phyloP scores from a whole-genome alignment of 1,139 yeast species.

The Debaryomycetaceae sp. region DNA sequence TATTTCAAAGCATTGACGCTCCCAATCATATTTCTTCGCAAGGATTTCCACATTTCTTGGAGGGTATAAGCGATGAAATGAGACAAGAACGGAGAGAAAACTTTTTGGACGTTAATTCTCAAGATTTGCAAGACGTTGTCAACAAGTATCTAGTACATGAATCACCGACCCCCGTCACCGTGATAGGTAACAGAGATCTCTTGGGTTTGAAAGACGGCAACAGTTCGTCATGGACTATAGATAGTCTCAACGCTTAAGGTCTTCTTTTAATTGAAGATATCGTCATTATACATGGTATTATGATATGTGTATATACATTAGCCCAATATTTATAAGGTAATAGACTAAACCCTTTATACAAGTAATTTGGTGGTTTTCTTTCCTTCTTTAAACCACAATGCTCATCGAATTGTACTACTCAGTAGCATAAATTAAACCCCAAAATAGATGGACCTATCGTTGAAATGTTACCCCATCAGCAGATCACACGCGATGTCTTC shows the following conservation, averaged over 20 bases:
- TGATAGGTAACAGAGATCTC: constrained; percentile 49
- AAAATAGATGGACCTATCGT: neutral
- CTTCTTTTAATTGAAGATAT: neutral
- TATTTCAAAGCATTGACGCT: constrained; percentile 90
- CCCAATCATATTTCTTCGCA: constrained; percentile 81
- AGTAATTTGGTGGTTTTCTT: neutral
- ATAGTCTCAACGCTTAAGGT: constrained; percentile 9
- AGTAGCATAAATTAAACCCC: neutral
- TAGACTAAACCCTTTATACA: neutral
- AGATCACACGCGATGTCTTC: constrained; percentile 37
- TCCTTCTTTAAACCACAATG: neutral
- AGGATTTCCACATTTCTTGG: constrained; percentile 63
- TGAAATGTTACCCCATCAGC: neutral
- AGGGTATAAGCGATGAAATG: constrained; percentile 75
- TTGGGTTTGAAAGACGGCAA: constrained; percentile 21
- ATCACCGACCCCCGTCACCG: constrained; percentile 33
- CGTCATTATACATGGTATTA: neutral
- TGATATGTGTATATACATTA: neutral
- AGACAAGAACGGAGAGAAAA: constrained; percentile 75
- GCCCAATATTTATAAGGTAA: neutral
- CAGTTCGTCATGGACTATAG: constrained; percentile 26
- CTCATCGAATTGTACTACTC: neutral
- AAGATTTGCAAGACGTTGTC: constrained; percentile 62
- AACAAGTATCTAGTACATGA: constrained; percentile 50
- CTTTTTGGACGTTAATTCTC: constrained; percentile 59